Evolutionary conservation across 2,329 filamentous ascomycete genomes (phyloP).

Genomic region (Beauveria rudraprayagi): DNA sequence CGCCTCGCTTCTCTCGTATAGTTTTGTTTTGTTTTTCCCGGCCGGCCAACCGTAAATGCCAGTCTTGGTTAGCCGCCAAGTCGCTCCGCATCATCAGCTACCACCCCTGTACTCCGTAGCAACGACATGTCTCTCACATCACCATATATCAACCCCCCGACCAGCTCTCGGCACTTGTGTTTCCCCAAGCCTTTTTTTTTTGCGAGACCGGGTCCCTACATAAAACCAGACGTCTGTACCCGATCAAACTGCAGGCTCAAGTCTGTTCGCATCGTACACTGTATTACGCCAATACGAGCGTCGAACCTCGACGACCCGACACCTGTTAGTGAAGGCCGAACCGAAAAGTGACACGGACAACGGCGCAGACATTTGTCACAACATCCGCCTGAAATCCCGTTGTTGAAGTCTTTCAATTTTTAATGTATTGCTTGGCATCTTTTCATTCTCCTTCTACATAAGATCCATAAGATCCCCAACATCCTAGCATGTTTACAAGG

Average conservation of each 20-base stretch:
- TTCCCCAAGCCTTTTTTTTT: neutral
- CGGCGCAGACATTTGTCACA: neutral
- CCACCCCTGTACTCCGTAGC: neutral
- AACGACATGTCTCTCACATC: neutral
- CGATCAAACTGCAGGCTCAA: neutral
- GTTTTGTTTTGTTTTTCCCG: neutral
- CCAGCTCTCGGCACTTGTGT: neutral
- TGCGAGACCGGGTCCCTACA: neutral
- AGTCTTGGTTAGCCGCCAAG: neutral
- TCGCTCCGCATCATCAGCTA: neutral
- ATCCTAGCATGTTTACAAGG: conserved; percentile 3
- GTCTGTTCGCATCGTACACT: neutral
- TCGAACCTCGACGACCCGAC: neutral
- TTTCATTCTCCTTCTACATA: no score
- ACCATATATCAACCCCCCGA: neutral
- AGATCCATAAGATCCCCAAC: no score
- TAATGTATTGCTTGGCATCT: neutral
- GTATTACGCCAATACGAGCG: neutral
- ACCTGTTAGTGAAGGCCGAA: neutral
- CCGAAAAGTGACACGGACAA: neutral
- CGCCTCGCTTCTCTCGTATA: neutral
- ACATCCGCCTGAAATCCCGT: neutral
- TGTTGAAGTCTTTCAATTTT: neutral
- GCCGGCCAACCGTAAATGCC: neutral
- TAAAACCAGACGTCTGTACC: neutral